A percentile compares a stretch with the other conserved stretches of the same genome.
Evolutionary conservation across 306 rosid species (phyloP).

Genomic region (Glycyrrhiza uralensis): DNA sequence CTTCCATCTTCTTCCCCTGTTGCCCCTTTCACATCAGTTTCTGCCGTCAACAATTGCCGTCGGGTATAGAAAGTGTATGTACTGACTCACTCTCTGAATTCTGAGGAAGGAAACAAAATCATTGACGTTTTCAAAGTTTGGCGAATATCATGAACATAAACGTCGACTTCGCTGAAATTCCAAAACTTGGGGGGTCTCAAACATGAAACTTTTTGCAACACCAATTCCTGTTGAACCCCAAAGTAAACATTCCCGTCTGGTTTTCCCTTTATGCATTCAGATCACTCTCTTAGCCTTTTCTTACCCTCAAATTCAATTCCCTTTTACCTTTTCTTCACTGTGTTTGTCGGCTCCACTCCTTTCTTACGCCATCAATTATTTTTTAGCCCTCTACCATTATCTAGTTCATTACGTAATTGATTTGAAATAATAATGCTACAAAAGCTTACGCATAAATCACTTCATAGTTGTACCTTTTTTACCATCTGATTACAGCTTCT

Average conservation of each 20-base stretch:
- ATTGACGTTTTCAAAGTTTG: slow-evolving; percentile 15
- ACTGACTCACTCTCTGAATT: not conserved
- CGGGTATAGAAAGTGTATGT: not conserved
- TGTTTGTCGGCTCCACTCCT: not conserved
- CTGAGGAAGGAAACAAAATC: slow-evolving; percentile 3
- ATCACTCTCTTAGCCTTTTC: not conserved
- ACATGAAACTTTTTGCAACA: slow-evolving; percentile 6
- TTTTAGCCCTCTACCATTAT: too few species aligned
- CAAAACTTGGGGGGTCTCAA: not conserved
- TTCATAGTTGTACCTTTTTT: not conserved
- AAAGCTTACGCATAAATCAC: not conserved
- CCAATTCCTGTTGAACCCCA: not conserved
- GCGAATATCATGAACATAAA: not conserved
- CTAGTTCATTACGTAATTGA: not conserved
- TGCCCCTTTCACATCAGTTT: slow-evolving; percentile 3
- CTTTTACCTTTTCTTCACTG: not conserved
- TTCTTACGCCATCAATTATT: not conserved
- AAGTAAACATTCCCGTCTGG: slow-evolving; percentile 34
- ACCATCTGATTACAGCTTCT: not conserved
- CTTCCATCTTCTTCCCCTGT: not conserved
- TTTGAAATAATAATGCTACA: not conserved
- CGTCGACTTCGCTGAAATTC: not conserved
- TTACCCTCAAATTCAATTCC: not conserved
- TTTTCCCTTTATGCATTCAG: slow-evolving; percentile 17
- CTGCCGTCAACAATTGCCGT: not conserved